Evolutionary conservation across 768 basidiomycete genomes (phyloP), one percentile per base, ranked within the genome.

Genomic region (Mycena olivaceomarginata): DNA sequence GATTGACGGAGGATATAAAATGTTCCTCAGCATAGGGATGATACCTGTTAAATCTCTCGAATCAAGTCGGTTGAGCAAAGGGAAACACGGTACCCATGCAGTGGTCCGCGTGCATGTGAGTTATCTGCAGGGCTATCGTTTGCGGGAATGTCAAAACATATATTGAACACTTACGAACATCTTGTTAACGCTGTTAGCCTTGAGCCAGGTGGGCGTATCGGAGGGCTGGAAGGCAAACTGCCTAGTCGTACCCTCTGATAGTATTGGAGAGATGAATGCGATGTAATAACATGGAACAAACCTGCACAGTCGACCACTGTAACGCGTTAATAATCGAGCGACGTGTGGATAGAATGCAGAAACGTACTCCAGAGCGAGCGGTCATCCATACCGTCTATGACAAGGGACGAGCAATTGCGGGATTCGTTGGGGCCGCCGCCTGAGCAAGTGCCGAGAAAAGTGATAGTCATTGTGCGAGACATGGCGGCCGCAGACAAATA

Each of bases 281-380:
- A 11, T 37, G 22, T 22, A 53, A n/a, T 22, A 53, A n/a, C 39
- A 31, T 56, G 31, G 25, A 20, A 70, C 15, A 95, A 96, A 46
- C 96, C 96, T 16, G 94, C 95, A 84, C 95, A 95, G 83, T 96
- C 95, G 25, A 96, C 89, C 93, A 96, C 95, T 95, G 80, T 39
- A 70, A 77, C 76, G 66, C 75, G 73, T 67, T 57, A 72, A 63
- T 82, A 65, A 76, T 72, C 67, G 51, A 72, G 67, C 82, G 76
- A 73, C 65, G 71, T 72, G 71, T 45, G 70, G 31, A 43, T 39
- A n/a, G 63, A 72, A 56, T 43, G 67, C 45, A 76, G 41, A 81
- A 59, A 79, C 91, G 81, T 84, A 95, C 95, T 93, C 94, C 95
- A 96, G 37, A 95, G 85, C 11, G 90, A 86, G 20, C 90, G 89